Base-by-base conservation (phyloP, 1,284 basidiomycete genomes). In the Violaceomyces palustris region DNA sequence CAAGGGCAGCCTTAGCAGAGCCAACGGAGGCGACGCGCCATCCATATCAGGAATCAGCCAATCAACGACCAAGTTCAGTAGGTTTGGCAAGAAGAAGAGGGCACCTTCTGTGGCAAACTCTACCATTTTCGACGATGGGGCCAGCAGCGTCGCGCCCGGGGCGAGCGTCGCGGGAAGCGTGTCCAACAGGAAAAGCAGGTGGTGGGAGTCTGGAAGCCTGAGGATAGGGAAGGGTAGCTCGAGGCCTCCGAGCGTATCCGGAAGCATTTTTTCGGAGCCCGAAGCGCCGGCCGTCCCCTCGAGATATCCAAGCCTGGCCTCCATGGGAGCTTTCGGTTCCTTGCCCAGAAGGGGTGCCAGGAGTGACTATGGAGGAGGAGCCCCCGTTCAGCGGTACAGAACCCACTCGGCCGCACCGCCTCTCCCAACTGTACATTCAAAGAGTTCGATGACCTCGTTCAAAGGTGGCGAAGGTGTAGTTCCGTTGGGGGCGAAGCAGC, bases 241-340 rank as follows among this genome's bases (percentile, higher is more conserved):
- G 17, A 30, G 62, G 9, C 44, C 62, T 22, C 52, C 55, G n/a
- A 67, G 64, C 42, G 28, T 68, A 14, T 47, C 61, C 10, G 64
- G 60, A 15, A 62, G 59, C 43, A 38, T 64, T 49, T 64, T 68
- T 33, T 64, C 64, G 25, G 66, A 68, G 35, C 59, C 64, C 11
- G 58, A 58, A 10, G 27, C 22, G 1, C 22, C 24, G 35, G 28
- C 26, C 38, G 45, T 15, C 37, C 50, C 14, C 42, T 39, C 23
- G 14, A 10, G 25, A 22, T 38, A 19, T 15, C 36, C n/a, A 9
- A 15, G 26, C 28, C n/a, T 14, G 42, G 33, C 33, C 22, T 11
- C 19, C 35, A 39, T 17, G 14, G 23, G 28, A 17, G 25, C 42
- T 8, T 25, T 17, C 17, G n/a, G n/a, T 18, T 22, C 21, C 19